Conservation (phyloP, 768 basidiomycete genomes). For the Asterophora parasitica region DNA sequence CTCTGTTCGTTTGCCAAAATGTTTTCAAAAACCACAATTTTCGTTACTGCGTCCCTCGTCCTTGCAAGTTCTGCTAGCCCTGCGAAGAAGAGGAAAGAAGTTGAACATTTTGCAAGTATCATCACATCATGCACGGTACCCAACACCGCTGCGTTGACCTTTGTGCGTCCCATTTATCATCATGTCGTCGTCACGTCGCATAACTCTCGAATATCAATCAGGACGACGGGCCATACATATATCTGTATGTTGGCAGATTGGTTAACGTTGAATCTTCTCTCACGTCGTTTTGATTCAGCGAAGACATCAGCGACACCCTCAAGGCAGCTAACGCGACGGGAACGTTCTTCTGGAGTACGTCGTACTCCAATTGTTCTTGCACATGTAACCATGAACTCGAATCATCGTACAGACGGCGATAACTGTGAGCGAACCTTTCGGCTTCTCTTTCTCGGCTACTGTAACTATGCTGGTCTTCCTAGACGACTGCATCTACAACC, state of each 20-base stretch:
- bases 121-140: constrained; percentile 30
- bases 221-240: constrained; percentile 41
- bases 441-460: background rate
- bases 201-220: constrained; percentile 8
- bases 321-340: constrained; percentile 20
- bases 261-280: background rate
- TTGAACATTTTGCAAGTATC: constrained; percentile 26
- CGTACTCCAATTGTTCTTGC: background rate
- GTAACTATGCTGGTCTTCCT: background rate
- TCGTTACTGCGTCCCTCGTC: constrained; percentile 13
- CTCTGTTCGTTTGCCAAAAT: too few species aligned
- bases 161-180: constrained; percentile 24
- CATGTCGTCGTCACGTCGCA: background rate
- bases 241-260: constrained; percentile 22
- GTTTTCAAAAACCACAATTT: background rate
- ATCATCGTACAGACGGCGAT: constrained; percentile 9
- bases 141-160: constrained; percentile 37
- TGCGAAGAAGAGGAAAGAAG: constrained; percentile 8
- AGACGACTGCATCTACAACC: constrained; percentile 38
- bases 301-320: constrained; percentile 26
- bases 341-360: constrained; percentile 33
- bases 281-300: constrained; percentile 16
- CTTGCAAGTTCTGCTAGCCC: constrained; percentile 17
- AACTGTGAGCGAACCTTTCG: constrained; percentile 12
- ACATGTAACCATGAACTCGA: background rate